Conservation (phyloP, 2,329 filamentous ascomycete species). For the Grosmannia serpens region DNA sequence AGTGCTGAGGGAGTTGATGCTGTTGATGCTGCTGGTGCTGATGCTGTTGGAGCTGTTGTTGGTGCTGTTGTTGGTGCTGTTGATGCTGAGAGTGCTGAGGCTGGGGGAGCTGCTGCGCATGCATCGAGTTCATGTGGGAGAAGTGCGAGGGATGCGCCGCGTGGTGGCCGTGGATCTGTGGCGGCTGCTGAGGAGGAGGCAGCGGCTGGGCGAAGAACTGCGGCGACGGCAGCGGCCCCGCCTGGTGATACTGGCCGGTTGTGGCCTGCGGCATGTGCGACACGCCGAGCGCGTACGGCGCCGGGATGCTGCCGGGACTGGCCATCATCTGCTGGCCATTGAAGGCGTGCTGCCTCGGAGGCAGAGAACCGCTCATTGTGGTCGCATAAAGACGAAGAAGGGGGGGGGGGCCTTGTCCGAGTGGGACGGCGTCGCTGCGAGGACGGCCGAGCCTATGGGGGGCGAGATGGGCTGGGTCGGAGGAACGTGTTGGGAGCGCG, state of each 20-base stretch:
- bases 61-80: not conserved
- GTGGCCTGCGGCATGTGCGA: slow-evolving; percentile 6
- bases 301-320: not conserved
- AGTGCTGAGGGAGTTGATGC: not conserved
- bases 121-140: slow-evolving; percentile 1
- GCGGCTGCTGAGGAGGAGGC: not conserved
- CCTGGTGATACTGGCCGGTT: slow-evolving; percentile 3
- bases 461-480: not conserved
- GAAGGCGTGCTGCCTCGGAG: slow-evolving; percentile 26
- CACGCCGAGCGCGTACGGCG: slow-evolving; percentile 9
- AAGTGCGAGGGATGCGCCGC: not conserved
- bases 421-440: not conserved
- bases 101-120: not conserved
- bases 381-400: slow-evolving; percentile 18
- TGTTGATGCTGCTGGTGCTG: not conserved
- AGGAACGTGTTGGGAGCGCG: not conserved
- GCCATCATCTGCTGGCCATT: slow-evolving; percentile 22
- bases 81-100: not conserved
- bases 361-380: slow-evolving; percentile 27
- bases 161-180: not conserved
- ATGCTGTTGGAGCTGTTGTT: not conserved
- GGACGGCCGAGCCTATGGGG: not conserved
- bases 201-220: slow-evolving; percentile 8
- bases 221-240: slow-evolving; percentile 8
- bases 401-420: not conserved